Percentiles rank a stretch among this genome's conserved stretches.
These are phyloP conservation scores for Gossypium trilobum DNA, from an alignment of 441 rosid genomes.

Conservation along the genomic window DNA sequence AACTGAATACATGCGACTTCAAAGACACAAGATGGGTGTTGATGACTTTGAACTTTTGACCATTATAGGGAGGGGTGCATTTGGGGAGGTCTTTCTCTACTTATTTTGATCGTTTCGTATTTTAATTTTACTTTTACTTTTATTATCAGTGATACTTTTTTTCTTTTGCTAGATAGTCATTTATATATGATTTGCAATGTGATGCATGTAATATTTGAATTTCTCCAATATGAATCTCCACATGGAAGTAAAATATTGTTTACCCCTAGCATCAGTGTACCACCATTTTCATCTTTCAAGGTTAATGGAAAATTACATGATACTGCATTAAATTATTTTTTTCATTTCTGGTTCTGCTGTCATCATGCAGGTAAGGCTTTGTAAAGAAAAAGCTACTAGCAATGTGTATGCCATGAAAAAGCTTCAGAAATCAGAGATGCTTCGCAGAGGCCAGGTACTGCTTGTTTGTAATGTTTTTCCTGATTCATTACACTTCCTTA, in stretches of 20 bases:
- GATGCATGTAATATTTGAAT: background rate
- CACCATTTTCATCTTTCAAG: background rate
- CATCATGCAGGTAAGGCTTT: slow-evolving; percentile 33
- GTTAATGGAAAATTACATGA: background rate
- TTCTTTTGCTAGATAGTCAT: background rate
- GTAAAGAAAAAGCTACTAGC: slow-evolving; percentile 34
- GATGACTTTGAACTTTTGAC: slow-evolving; percentile 40
- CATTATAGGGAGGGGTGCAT: slow-evolving; percentile 43
- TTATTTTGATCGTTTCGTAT: background rate
- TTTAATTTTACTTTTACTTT: slow-evolving; percentile 2
- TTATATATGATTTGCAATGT: background rate
- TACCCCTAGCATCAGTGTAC: background rate
- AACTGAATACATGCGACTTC: slow-evolving; percentile 37
- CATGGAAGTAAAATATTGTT: background rate
- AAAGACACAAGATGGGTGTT: slow-evolving; percentile 40
- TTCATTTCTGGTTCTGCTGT: background rate
- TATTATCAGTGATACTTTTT: background rate
- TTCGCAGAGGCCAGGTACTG: slow-evolving; percentile 41
- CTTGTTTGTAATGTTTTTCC: background rate
- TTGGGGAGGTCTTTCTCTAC: slow-evolving; percentile 28
- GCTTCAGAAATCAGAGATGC: slow-evolving; percentile 38
- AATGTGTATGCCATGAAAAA: slow-evolving; percentile 22
- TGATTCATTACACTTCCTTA: background rate
- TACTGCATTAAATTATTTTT: background rate
- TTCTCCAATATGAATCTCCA: background rate